Conservation (phyloP, 768 basidiomycete genomes). For the Coprinopsis cinerea region DNA sequence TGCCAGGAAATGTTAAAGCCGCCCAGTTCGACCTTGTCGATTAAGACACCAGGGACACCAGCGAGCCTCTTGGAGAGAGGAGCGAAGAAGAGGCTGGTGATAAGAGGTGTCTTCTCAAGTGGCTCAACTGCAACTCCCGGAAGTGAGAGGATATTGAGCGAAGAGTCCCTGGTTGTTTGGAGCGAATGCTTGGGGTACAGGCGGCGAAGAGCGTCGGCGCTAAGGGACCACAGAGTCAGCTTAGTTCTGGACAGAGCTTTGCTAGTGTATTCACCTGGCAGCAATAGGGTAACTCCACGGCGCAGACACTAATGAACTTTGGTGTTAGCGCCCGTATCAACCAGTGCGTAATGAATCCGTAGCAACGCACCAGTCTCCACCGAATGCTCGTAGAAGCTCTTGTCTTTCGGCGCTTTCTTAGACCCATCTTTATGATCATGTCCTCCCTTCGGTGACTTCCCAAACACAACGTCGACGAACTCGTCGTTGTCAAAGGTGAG, state of each 20-base stretch:
- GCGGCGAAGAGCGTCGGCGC: slow-evolving; percentile 44
- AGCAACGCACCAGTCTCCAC: slow-evolving; percentile 2
- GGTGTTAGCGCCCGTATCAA: not conserved
- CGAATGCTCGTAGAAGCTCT: slow-evolving; percentile 8
- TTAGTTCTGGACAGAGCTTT: too few relatives aligned
- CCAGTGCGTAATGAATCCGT: not conserved
- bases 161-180: slow-evolving; percentile 43
- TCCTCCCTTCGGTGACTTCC: slow-evolving; percentile 14
- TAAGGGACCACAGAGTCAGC: too few relatives aligned
- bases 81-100: slow-evolving; percentile 44
- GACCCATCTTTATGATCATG: slow-evolving; percentile 6
- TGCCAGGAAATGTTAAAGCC: slow-evolving; percentile 54
- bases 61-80: slow-evolving; percentile 39
- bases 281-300: slow-evolving; percentile 15
- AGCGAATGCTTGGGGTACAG: slow-evolving; percentile 60
- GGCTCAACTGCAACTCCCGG: slow-evolving; percentile 44
- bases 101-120: slow-evolving; percentile 40
- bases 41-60: slow-evolving; percentile 44
- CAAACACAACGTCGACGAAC: slow-evolving; percentile 40
- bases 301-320: not conserved
- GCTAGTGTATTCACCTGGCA: slow-evolving; percentile 32
- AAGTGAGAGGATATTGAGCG: slow-evolving; percentile 42
- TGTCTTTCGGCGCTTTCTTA: slow-evolving; percentile 1
- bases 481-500: slow-evolving; percentile 12
- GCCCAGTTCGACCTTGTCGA: slow-evolving; percentile 47